Percentiles rank a stretch among this genome's conserved stretches.
Conservation (phyloP, 306 rosid genomes). For the Vigna nakashimae region DNA sequence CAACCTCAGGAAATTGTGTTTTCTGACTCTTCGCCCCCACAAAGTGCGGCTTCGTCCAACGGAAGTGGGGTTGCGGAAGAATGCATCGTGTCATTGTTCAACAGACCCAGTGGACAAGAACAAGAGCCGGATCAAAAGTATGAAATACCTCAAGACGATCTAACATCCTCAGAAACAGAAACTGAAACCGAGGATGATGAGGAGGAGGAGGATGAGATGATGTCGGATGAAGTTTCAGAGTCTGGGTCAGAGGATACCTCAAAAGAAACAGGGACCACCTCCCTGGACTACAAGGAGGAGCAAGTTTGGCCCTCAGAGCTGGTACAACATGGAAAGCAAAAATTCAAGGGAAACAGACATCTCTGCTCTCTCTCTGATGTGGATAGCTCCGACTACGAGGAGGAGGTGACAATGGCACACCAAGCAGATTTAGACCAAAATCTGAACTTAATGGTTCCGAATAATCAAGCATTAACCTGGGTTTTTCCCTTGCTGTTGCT, state of each 20-base stretch:
- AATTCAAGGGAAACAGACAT: slow-evolving; percentile 28
- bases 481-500: slow-evolving; percentile 41
- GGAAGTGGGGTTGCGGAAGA: slow-evolving; percentile 30
- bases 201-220: background rate
- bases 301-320: slow-evolving; percentile 47
- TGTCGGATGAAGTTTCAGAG: slow-evolving; percentile 28
- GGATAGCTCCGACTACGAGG: background rate
- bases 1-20: slow-evolving; percentile 51
- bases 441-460: slow-evolving; percentile 7
- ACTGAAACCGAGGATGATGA: slow-evolving; percentile 36
- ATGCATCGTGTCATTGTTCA: background rate
- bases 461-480: slow-evolving; percentile 41
- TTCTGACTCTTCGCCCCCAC: slow-evolving; percentile 47
- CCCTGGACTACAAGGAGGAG: slow-evolving; percentile 43
- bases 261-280: slow-evolving; percentile 39
- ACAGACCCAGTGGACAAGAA: slow-evolving; percentile 3
- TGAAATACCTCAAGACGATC: slow-evolving; percentile 38
- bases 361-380: background rate
- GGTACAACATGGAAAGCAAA: slow-evolving; percentile 26
- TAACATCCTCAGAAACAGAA: slow-evolving; percentile 37
- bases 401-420: background rate
- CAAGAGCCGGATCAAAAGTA: slow-evolving; percentile 35
- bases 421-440: background rate
- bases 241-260: slow-evolving; percentile 36
- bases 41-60: slow-evolving; percentile 44